Evolutionary conservation across 1,139 yeast species (phyloP), one percentile per base, ranked within the genome.

Genomic region (Suhomyces yuchorum): DNA sequence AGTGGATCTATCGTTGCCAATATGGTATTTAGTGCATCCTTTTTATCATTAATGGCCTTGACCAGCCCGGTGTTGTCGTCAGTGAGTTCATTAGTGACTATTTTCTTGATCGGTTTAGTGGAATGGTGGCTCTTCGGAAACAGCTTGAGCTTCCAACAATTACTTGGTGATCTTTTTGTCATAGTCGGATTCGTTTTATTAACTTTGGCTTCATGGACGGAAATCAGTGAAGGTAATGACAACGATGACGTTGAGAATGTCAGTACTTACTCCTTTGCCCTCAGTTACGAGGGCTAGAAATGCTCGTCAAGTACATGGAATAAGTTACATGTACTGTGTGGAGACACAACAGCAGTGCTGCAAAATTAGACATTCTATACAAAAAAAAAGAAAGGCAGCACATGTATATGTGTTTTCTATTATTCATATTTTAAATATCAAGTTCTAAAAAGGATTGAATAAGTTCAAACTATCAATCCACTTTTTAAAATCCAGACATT

Each of bases 31-130:
- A 84, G 90, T 40, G 87, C 88, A 3, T 75, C 87, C 37, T 88
- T 90, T 58, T 74, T 90, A 52, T 79, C 91, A 2, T 71, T 90
- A 54, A 87, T 89, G 87, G 85, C 96, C 1, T 75, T 90, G 50
- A 90, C 96, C 0, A 84, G 88, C 14, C 96, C 97, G 0, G 96
- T 90, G 2, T 73, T 90, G 44, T 86, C 96, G 1, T 83, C 93
- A 0, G 96, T 90, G 9, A 85, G 93, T 36, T 84, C 96, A 0
- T 68, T 90, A 50, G 72, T 88, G 46, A 87, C 96, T 0, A 90
- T 91, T 18, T 79, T 89, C 56, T 67, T 89, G 50, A 95, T 90
- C 40, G 96, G 96, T 0, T 47, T 87, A 3, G 85, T 84, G 17
- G 96, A 90, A 61, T 87, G 88, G 86, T 52, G 78, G 3, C 58